These are phyloP conservation scores for Penicillium palitans DNA, from an alignment of 2,329 filamentous ascomycete genomes.

Conservation along the genomic window DNA sequence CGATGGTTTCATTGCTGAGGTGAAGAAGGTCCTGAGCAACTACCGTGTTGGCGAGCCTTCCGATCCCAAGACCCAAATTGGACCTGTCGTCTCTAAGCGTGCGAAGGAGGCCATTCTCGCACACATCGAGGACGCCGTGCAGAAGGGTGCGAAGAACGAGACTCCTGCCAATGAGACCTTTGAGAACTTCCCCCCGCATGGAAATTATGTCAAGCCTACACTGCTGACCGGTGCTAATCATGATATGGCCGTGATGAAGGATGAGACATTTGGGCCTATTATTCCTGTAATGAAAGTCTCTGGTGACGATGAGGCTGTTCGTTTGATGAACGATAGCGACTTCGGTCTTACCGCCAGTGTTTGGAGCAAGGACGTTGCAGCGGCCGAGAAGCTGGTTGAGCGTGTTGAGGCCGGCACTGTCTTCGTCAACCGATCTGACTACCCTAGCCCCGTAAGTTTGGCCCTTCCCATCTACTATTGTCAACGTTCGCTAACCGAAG, in stretches of 20 bases:
- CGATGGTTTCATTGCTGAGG: conserved; percentile 75
- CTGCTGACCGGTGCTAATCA: conserved; percentile 78
- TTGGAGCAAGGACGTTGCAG: conserved; percentile 84
- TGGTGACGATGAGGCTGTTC: conserved; percentile 75
- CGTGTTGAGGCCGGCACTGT: conserved; percentile 89
- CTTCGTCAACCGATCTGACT: conserved; percentile 94
- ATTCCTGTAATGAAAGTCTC: conserved; percentile 88
- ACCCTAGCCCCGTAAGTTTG: conserved; percentile 78
- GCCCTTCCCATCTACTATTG: background rate
- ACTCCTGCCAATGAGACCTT: conserved; percentile 84
- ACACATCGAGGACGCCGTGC: conserved; percentile 79
- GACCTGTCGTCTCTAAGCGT: conserved; percentile 81
- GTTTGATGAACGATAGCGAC: conserved; percentile 90
- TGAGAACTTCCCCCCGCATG: conserved; percentile 67
- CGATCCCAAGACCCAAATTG: conserved; percentile 75
- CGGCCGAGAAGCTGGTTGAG: conserved; percentile 73
- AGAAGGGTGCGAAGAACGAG: conserved; percentile 78
- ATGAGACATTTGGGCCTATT: conserved; percentile 93
- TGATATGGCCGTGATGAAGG: conserved; percentile 82
- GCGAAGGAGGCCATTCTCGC: conserved; percentile 73
- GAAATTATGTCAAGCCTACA: conserved; percentile 87
- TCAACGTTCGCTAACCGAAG: background rate
- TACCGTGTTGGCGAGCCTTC: conserved; percentile 90
- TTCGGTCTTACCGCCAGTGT: conserved; percentile 95
- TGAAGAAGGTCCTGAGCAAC: conserved; percentile 74